These are phyloP conservation scores for Prinsepia uniflora DNA, from an alignment of 306 rosid species.

Conservation along the genomic window DNA sequence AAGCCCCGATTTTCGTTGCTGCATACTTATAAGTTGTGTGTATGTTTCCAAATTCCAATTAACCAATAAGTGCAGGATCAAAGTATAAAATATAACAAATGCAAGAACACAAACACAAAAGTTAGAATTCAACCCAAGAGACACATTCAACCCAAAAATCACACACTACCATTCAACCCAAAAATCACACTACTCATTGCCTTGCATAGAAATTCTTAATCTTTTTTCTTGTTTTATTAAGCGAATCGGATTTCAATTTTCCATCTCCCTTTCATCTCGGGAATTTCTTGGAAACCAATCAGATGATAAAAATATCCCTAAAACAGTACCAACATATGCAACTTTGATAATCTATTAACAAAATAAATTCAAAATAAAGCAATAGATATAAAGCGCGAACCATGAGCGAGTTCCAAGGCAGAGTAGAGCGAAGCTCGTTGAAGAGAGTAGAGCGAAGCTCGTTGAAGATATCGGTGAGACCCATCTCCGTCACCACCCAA, in stretches of 20 bases:
- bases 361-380: neutral
- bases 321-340: neutral
- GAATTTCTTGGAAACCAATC: neutral
- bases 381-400: constrained; percentile 14
- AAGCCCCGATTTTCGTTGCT: neutral
- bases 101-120: too few species aligned
- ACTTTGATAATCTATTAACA: neutral
- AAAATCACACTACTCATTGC: neutral
- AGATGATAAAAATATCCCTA: neutral
- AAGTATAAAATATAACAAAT: neutral
- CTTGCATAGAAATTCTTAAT: neutral
- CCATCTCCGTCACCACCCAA: constrained; percentile 61
- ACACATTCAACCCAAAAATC: too few species aligned
- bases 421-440: too few species aligned
- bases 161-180: too few species aligned
- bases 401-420: constrained; percentile 83
- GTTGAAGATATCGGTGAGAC: constrained; percentile 48
- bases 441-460: constrained; percentile 50
- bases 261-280: neutral
- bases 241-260: neutral
- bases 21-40: neutral
- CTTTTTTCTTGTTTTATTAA: neutral
- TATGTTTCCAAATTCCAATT: neutral
- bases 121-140: too few species aligned
- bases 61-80: neutral